These are phyloP conservation scores for Ogataea philodendri DNA, from an alignment of 805 yeast genomes.

Conservation along the genomic window DNA sequence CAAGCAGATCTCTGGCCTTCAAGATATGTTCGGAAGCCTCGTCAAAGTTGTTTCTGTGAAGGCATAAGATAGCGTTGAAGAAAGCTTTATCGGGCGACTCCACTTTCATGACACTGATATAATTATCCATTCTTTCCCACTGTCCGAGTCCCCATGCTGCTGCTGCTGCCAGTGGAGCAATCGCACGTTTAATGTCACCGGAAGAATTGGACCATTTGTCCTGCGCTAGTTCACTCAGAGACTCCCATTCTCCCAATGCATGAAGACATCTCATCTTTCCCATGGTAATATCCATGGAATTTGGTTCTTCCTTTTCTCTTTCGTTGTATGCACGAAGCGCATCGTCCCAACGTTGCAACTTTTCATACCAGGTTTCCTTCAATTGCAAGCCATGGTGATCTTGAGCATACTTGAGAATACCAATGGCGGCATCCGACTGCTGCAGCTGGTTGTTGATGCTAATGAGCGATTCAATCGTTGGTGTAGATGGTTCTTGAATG, in stretches of 20 bases:
- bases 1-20: constrained; percentile 83
- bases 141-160: constrained; percentile 98
- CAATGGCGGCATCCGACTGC: constrained; percentile 97
- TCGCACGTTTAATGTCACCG: constrained; percentile 70
- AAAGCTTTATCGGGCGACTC: constrained; percentile 95
- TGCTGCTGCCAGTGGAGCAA: constrained; percentile 97
- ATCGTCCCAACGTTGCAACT: constrained; percentile 96
- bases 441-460: constrained; percentile 92
- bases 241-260: constrained; percentile 99
- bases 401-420: constrained; percentile 92
- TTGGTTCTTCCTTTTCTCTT: constrained; percentile 62
- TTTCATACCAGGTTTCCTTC: constrained; percentile 97
- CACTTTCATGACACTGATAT: constrained; percentile 82
- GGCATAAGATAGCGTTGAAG: constrained; percentile 82
- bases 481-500: constrained; percentile 87
- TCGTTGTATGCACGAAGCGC: constrained; percentile 87
- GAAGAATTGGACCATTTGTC: constrained; percentile 79
- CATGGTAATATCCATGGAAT: constrained; percentile 84
- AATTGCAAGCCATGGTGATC: constrained; percentile 85
- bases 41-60: constrained; percentile 82
- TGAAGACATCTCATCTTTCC: constrained; percentile 98
- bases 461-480: constrained; percentile 88
- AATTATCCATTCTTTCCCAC: constrained; percentile 95
- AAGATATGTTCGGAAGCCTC: constrained; percentile 77
- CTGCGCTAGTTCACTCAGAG: constrained; percentile 77